Evolutionary conservation across 208 protist species (phyloP), one percentile per base, ranked within the genome.

Genomic region (Acanthamoeba triangularis): DNA sequence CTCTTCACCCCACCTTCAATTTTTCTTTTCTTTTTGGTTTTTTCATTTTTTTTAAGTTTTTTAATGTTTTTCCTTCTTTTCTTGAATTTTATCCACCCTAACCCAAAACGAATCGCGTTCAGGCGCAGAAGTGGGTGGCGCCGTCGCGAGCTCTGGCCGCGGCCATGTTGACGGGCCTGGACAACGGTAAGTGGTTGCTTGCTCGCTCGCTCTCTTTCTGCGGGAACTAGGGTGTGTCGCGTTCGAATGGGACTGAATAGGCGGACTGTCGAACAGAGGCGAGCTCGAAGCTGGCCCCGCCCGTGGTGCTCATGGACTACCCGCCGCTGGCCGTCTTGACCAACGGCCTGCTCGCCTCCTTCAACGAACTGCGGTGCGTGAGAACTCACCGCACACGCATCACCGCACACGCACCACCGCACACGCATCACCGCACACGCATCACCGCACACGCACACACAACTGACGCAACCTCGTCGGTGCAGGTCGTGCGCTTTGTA

Each of bases 341-440:
- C 37, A 96, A 96, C 47, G 84, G 47, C 28, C 74, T 84, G 28
- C 44, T 78, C 13, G 90, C 85, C 18, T 92, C 95, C 16, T 85
- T 92, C 63, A 96, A 96, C 69, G 80, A 96, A 30, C 95, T 96
- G 59, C 69, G 95, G 52, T 78, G 37, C 69, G 14, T 67, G 61
- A 7, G 3, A 1, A n/a, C 61, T 7, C 16, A 67, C 28, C 61
- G 16, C 16, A 67, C 28, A 67, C 28, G 37, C 37, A 41, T 4
- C 1, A 41, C 37, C 37, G 37, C 37, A 41, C 37, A 41, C 37
- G 37, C 37, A 41, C 37, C n/a, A n/a, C 1, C 37, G 37, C 37
- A 41, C 37, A 41, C 37, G 37, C 37, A 41, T 7, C 16, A 67
- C 28, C 61, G 16, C 16, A 67, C 28, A 67, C 28, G 37, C 37